Conservation (phyloP, 148 eudicot genomes). For the Heliamphora exappendiculata region DNA sequence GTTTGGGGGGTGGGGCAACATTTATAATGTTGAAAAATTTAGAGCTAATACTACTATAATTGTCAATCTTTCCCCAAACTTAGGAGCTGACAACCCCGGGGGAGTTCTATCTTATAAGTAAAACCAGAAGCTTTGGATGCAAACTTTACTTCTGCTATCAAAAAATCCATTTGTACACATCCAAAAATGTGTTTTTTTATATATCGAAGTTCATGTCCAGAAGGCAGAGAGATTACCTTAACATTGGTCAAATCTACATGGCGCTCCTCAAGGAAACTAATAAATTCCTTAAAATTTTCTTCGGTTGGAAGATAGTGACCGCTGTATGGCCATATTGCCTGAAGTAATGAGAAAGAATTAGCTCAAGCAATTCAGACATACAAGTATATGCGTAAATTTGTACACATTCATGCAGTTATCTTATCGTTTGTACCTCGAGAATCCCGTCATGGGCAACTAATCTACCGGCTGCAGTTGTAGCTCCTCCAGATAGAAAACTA, state of each 20-base stretch:
- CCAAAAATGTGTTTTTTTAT: neutral
- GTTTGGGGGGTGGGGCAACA: too few relatives aligned
- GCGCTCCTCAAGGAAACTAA: conserved; percentile 68
- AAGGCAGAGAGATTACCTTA: conserved; percentile 45
- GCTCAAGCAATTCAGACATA: neutral
- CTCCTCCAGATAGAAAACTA: conserved; percentile 25
- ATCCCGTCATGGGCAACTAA: conserved; percentile 19
- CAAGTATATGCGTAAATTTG: neutral
- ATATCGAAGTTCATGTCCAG: neutral
- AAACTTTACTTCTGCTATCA: neutral
- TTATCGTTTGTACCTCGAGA: conserved; percentile 13
- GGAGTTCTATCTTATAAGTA: neutral
- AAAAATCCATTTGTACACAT: neutral
- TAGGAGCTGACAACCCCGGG: too few relatives aligned
- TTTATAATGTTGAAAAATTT: too few relatives aligned
- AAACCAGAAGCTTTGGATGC: neutral
- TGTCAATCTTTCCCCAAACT: too few relatives aligned
- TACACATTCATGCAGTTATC: neutral
- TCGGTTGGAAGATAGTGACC: conserved; percentile 92
- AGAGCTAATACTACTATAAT: too few relatives aligned
- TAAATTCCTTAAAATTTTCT: conserved; percentile 77
- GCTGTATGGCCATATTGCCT: conserved; percentile 93
- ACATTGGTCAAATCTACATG: conserved; percentile 62
- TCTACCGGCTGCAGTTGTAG: conserved; percentile 31
- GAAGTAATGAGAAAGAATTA: conserved; percentile 7